Percentiles rank a stretch among this genome's conserved stretches.
Evolutionary conservation across 1,284 basidiomycete species (phyloP).

Genomic region (Rhodotorula mucilaginosa): DNA sequence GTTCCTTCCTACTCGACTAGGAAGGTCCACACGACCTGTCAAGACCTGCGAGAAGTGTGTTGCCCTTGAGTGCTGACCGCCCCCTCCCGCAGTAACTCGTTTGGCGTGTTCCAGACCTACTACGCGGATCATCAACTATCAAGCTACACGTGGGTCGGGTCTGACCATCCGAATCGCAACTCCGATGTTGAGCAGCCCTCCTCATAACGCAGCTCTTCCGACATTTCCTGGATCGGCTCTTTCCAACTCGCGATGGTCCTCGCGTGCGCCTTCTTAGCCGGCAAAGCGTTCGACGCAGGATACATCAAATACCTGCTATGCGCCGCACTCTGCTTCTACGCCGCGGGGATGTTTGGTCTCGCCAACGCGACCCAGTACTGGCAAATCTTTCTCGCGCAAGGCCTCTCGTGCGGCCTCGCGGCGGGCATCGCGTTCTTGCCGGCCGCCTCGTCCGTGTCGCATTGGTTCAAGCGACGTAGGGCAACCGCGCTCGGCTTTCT

Average conservation of each 20-base stretch:
- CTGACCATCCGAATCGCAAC: neutral
- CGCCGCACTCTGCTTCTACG: slow-evolving; percentile 29
- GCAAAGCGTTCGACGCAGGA: slow-evolving; percentile 42
- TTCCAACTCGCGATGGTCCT: slow-evolving; percentile 32
- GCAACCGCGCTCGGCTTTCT: slow-evolving; percentile 42
- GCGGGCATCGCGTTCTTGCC: slow-evolving; percentile 41
- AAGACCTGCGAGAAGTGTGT: too few relatives aligned
- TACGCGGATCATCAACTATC: slow-evolving; percentile 34
- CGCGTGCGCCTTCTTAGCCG: slow-evolving; percentile 32
- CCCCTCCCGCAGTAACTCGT: slow-evolving; percentile 14
- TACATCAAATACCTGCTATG: slow-evolving; percentile 37
- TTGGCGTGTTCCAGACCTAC: slow-evolving; percentile 40
- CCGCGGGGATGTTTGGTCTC: slow-evolving; percentile 36
- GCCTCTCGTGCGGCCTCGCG: slow-evolving; percentile 34
- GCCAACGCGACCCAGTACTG: slow-evolving; percentile 30
- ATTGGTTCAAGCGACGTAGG: slow-evolving; percentile 39
- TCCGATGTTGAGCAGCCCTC: neutral
- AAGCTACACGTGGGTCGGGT: slow-evolving; percentile 15
- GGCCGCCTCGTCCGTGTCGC: slow-evolving; percentile 39
- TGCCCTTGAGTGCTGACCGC: neutral
- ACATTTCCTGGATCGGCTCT: slow-evolving; percentile 39
- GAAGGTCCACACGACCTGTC: too few relatives aligned
- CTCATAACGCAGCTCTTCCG: neutral
- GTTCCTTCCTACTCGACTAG: too few relatives aligned
- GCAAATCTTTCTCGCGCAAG: slow-evolving; percentile 40